Evolutionary conservation across 2,329 filamentous ascomycete genomes (phyloP), one percentile per base, ranked within the genome.

Genomic region (Cordyceps farinosa): DNA sequence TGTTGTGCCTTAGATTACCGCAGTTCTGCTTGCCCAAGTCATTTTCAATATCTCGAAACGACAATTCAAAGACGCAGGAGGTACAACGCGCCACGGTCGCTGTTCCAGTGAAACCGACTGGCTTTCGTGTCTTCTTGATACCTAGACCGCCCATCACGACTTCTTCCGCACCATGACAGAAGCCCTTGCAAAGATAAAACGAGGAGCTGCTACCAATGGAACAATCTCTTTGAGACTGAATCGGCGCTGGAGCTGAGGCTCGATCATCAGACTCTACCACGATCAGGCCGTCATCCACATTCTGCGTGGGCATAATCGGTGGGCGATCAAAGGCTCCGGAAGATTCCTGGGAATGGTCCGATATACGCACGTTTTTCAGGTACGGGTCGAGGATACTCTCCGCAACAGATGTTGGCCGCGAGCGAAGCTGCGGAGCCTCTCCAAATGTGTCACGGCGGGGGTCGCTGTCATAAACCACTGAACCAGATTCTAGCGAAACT

Each of bases 151-250:
- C 83, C 42, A 75, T 74, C 34, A 80, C 71, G 1, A 81, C 78
- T 17, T 83, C 81, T 53, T 79, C 79, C 7, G 83, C 83, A 1
- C 83, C 83, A 27, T 80, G 77, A 50, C 84, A 86, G 67, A 86
- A 84, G 1, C 82, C 83, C 61, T 82, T 84, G 44, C 81, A 73
- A 10, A 79, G 72, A 56, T 82, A 79, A 65, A 84, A 85, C 0
- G 83, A 84, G 66, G 82, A 83, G 10, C 72, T 65, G 2, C 69
- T 65, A 10, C 72, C 77, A 42, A 85, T 82, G 6, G 68, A 76
- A 66, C 77, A 80, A 52, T 80, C 78, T 11, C 69, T 59, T 69
- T 67, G 52, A 22, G 65, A 57, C 29, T 54, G 30, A 32, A 55
- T 52, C 32, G 34, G 27, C 6, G 15, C 38, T 50, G 66, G 30